phyloP scores from a whole-genome alignment of 1,284 basidiomycete genomes.

The Apiotrichum porosum region DNA sequence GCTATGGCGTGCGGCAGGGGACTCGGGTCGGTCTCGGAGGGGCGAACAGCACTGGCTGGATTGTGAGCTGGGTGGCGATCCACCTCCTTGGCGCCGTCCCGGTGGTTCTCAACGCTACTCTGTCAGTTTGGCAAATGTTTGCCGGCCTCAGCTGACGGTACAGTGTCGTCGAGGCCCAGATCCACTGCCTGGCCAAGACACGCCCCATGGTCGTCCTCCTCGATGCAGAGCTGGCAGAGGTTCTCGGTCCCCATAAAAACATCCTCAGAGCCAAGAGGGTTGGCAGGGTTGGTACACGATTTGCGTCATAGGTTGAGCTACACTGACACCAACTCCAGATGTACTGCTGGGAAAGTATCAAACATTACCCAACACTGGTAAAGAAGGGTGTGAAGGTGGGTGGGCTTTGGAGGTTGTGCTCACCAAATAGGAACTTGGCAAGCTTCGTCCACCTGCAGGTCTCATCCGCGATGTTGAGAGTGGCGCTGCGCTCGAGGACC shows the following conservation, averaged over 20 bases:
- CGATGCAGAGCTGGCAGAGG: slow-evolving; percentile 27
- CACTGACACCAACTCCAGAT: no score
- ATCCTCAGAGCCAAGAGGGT: slow-evolving; percentile 1
- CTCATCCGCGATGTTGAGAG: slow-evolving; percentile 1
- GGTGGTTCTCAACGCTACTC: slow-evolving; percentile 32
- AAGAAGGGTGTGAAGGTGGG: not conserved
- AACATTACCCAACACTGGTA: not conserved
- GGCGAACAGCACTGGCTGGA: slow-evolving; percentile 16
- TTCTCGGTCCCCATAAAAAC: slow-evolving; percentile 13
- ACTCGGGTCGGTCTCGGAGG: slow-evolving; percentile 33
- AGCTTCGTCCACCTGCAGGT: not conserved
- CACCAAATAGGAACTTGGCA: not conserved
- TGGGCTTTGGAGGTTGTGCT: no score
- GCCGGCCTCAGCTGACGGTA: not conserved
- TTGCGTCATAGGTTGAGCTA: no score
- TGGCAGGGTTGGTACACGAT: not conserved
- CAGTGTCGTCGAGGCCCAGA: slow-evolving; percentile 13
- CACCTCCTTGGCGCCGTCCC: slow-evolving; percentile 38
- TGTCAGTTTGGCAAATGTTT: slow-evolving; percentile 16
- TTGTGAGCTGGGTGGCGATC: slow-evolving; percentile 24
- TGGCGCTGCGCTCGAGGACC: slow-evolving; percentile 16
- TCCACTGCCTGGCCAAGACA: slow-evolving; percentile 23
- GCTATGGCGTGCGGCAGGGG: slow-evolving; percentile 25
- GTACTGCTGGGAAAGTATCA: not conserved
- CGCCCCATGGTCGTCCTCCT: slow-evolving; percentile 25